phyloP scores from a whole-genome alignment of 1,284 basidiomycete genomes.

The Sphagnurus paluster region DNA sequence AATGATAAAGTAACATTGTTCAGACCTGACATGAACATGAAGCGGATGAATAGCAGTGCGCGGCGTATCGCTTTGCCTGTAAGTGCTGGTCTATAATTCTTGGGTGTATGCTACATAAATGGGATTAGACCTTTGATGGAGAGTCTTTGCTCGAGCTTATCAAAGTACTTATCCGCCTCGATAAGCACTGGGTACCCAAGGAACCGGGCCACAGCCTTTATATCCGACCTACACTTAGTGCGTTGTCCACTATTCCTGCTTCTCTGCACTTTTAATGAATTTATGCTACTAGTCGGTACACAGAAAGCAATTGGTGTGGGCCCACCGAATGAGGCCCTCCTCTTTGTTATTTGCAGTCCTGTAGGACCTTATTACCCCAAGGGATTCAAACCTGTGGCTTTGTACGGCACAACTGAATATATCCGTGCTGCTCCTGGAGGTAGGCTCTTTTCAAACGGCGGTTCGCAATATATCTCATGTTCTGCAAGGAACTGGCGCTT shows the following conservation, averaged over 20 bases:
- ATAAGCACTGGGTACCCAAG: slow-evolving; percentile 92
- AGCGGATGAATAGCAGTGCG: slow-evolving; percentile 84
- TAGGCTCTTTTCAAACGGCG: slow-evolving; percentile 26
- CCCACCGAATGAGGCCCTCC: slow-evolving; percentile 85
- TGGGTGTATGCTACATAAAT: neutral
- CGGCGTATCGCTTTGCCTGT: slow-evolving; percentile 76
- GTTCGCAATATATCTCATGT: neutral
- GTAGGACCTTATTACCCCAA: slow-evolving; percentile 95
- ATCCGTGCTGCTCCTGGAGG: slow-evolving; percentile 91
- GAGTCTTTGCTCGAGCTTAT: slow-evolving; percentile 82
- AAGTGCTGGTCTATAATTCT: slow-evolving; percentile 26
- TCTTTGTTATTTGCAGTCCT: slow-evolving; percentile 94
- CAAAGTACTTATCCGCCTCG: slow-evolving; percentile 85
- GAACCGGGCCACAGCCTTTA: slow-evolving; percentile 92
- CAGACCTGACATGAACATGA: slow-evolving; percentile 99
- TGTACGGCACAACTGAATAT: slow-evolving; percentile 90
- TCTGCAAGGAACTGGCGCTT: slow-evolving; percentile 78
- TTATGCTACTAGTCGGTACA: slow-evolving; percentile 71
- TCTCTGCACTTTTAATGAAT: slow-evolving; percentile 6
- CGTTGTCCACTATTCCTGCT: slow-evolving; percentile 24
- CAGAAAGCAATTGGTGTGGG: slow-evolving; percentile 87
- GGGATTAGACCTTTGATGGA: slow-evolving; percentile 74
- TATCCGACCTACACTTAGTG: slow-evolving; percentile 80
- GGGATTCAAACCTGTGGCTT: slow-evolving; percentile 94
- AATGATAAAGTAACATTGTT: slow-evolving; percentile 86